Evolutionary conservation across 495 filamentous ascomycete species (phyloP).

Genomic region (Trichoderma erinaceum): DNA sequence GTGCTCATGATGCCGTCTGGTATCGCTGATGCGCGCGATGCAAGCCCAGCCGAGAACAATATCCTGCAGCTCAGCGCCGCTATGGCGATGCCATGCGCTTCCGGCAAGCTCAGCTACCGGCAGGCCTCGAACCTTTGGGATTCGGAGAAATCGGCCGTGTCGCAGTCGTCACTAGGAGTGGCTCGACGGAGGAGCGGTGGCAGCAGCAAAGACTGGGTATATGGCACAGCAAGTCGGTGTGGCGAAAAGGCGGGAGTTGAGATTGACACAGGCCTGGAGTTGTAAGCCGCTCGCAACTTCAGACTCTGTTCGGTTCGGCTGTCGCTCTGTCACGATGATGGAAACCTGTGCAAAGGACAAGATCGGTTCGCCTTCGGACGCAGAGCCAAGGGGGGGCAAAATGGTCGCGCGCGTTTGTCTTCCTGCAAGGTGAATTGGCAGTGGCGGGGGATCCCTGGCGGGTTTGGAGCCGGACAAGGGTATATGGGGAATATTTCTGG

Average conservation of each 20-base stretch:
- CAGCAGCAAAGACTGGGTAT: background rate
- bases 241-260: conserved; percentile 8
- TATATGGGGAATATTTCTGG: background rate
- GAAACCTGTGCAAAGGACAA: background rate
- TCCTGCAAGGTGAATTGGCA: conserved; percentile 14
- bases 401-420: background rate
- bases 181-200: background rate
- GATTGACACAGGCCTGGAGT: conserved; percentile 2
- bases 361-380: background rate
- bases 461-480: background rate
- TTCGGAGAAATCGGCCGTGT: conserved; percentile 4
- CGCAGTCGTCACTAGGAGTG: background rate
- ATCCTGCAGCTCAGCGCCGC: conserved; percentile 8
- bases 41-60: background rate
- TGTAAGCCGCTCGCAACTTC: background rate
- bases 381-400: background rate
- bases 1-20: conserved; percentile 7
- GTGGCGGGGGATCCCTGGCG: conserved; percentile 7
- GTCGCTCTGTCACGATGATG: background rate
- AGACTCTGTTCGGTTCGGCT: background rate
- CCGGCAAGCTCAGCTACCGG: conserved; percentile 1
- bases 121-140: background rate
- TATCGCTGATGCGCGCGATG: background rate
- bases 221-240: conserved; percentile 6
- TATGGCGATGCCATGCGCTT: conserved; percentile 13